Evolutionary conservation across 805 yeast species (phyloP).

Genomic region (Torulaspora quercuum): DNA sequence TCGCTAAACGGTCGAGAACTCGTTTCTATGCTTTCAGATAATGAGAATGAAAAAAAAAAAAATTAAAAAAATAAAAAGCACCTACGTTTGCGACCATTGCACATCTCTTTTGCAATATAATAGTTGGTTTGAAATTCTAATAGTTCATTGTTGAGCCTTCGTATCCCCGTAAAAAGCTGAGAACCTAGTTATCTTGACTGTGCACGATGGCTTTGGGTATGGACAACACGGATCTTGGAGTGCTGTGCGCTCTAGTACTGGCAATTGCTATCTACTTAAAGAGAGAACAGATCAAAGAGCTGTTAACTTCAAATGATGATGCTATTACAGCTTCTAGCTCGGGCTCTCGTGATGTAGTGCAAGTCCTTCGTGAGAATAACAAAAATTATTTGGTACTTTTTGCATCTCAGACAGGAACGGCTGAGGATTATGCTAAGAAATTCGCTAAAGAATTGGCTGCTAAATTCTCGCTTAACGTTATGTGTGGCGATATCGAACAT

Average conservation of each 20-base stretch:
- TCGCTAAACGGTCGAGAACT: constrained; percentile 6
- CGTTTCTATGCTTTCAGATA: constrained; percentile 7
- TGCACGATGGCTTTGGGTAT: constrained; percentile 47
- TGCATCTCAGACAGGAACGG: constrained; percentile 98
- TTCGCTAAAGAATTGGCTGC: constrained; percentile 84
- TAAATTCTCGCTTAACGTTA: constrained; percentile 72
- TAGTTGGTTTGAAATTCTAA: too few species aligned
- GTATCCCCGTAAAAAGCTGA: too few species aligned
- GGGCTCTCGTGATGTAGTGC: constrained; percentile 54
- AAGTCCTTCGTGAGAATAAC: constrained; percentile 53
- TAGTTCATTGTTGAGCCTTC: too few species aligned
- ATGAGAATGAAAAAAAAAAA: constrained; percentile 7
- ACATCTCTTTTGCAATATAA: too few species aligned
- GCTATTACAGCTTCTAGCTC: constrained; percentile 39
- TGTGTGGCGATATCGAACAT: constrained; percentile 86
- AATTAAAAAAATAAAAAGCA: constrained; percentile 1
- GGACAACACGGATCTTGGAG: constrained; percentile 69
- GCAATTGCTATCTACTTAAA: constrained; percentile 66
- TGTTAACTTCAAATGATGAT: constrained; percentile 36
- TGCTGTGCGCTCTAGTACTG: constrained; percentile 60
- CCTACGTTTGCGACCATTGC: too few species aligned
- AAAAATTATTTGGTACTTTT: constrained; percentile 78
- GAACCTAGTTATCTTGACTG: too few species aligned
- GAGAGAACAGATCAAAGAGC: constrained; percentile 49
- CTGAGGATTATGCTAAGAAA: constrained; percentile 92